Evolutionary conservation across 2,329 filamentous ascomycete species (phyloP), one percentile per base, ranked within the genome.

Genomic region (Colletotrichum falcatum): DNA sequence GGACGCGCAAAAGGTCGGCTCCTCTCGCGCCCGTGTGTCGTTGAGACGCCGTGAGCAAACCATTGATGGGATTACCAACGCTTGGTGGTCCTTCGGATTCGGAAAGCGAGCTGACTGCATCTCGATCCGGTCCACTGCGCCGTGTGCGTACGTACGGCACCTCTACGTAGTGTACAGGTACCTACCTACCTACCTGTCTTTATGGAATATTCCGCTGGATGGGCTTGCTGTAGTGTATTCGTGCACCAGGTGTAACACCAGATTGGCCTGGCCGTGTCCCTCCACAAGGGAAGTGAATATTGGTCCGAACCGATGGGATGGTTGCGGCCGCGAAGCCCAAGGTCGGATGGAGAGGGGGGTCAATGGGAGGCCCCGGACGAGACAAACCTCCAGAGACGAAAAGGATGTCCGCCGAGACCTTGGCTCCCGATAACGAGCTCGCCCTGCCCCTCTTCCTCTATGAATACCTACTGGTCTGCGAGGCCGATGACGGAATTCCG

Each of bases 381-480:
- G 42, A 54, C 28, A 69, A 49, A 28, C n/a, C 42, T 46, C 37
- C 53, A 55, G 66, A 66, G 39, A 66, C 42, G 56, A 65, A 69
- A 68, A 55, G 54, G 46, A 28, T 28, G 28, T 26, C 30, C 33
- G 53, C 53, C 53, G 53, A 55, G 53, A n/a, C 33, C 66, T 65
- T 67, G 65, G 65, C 65, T 51, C 16, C 12, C 30, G 53, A n/a
- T 55, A 37, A 55, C 11, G 12, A 55, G 5, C n/a, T 6, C 18
- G 37, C 59, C 44, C n/a, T n/a, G n/a, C 35, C 33, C 23, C 28
- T 8, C 30, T 39, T n/a, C 23, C 37, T 33, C 26, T 33, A 20
- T 20, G 8, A 11, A 49, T 16, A 33, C 4, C 4, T 7, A 49
- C 4, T 7, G 26, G 46, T 16, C 23, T 26, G 9, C 28, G n/a